phyloP scores from a whole-genome alignment of 768 basidiomycete genomes.

The Leucocoprinus sp. region DNA sequence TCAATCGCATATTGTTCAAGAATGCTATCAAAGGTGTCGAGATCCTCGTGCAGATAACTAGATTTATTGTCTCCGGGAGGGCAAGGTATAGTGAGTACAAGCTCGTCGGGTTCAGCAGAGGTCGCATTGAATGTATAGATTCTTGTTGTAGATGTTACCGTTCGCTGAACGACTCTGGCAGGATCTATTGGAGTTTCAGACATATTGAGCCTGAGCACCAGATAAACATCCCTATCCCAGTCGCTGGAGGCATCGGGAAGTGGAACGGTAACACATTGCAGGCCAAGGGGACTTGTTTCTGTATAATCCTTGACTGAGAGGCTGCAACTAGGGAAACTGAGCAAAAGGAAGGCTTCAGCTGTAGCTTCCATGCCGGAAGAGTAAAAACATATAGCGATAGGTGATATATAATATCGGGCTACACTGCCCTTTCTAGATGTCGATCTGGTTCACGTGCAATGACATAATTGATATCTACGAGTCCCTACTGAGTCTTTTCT shows the following conservation, averaged over 20 bases:
- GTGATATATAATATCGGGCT: slow-evolving; percentile 5
- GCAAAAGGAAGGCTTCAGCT: slow-evolving; percentile 48
- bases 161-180: slow-evolving; percentile 33
- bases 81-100: slow-evolving; percentile 28
- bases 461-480: slow-evolving; percentile 9
- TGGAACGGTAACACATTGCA: slow-evolving; percentile 56
- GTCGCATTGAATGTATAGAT: slow-evolving; percentile 38
- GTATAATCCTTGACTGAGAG: slow-evolving; percentile 25
- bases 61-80: slow-evolving; percentile 21
- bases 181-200: slow-evolving; percentile 60
- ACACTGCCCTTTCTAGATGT: slow-evolving; percentile 7
- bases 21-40: slow-evolving; percentile 59
- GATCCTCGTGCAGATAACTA: slow-evolving; percentile 37
- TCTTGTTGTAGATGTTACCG: slow-evolving; percentile 26
- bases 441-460: slow-evolving; percentile 4
- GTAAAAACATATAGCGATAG: neutral
- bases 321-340: slow-evolving; percentile 42
- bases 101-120: slow-evolving; percentile 27
- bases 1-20: slow-evolving; percentile 53
- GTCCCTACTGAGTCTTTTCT: slow-evolving; percentile 8
- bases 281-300: slow-evolving; percentile 38
- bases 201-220: slow-evolving; percentile 49
- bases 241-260: slow-evolving; percentile 23
- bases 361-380: slow-evolving; percentile 4
- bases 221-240: slow-evolving; percentile 50